Percentiles rank a stretch among this genome's conserved stretches.
phyloP scores from a whole-genome alignment of 148 eudicot species.

The Mesembryanthemum crystallinum region DNA sequence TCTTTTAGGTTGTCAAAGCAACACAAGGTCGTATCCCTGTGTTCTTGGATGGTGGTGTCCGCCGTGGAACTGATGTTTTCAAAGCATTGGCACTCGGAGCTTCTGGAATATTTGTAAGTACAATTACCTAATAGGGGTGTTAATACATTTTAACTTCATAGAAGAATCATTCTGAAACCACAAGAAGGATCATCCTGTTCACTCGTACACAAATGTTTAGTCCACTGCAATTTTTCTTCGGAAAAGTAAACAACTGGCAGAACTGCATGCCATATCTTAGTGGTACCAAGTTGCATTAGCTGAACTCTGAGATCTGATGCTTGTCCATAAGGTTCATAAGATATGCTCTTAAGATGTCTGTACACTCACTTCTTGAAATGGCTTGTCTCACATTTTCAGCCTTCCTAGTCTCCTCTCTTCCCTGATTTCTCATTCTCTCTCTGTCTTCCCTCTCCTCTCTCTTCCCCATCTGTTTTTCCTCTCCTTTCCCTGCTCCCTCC shows the following conservation, averaged over 20 bases:
- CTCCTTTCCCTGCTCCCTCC: no score
- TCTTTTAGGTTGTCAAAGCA: slow-evolving; percentile 82
- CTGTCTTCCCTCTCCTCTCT: no score
- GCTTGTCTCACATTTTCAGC: no score
- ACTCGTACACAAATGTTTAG: neutral
- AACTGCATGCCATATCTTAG: neutral
- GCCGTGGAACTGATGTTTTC: slow-evolving; percentile 99
- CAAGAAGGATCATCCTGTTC: neutral
- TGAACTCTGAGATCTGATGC: neutral
- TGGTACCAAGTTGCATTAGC: neutral
- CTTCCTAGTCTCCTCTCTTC: no score
- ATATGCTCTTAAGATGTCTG: no score
- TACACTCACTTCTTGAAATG: no score
- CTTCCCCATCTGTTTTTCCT: no score
- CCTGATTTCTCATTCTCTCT: no score
- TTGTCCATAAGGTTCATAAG: no score
- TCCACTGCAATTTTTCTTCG: no score
- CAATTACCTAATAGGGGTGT: neutral
- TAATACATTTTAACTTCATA: no score
- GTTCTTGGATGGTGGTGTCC: slow-evolving; percentile 94
- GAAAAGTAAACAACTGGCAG: neutral
- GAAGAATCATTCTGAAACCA: neutral
- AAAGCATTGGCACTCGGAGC: slow-evolving; percentile 98
- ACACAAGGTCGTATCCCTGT: slow-evolving; percentile 91
- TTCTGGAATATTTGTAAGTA: slow-evolving; percentile 89